Evolutionary conservation across 2,329 filamentous ascomycete species (phyloP).

Genomic region (Colletotrichum sp.): DNA sequence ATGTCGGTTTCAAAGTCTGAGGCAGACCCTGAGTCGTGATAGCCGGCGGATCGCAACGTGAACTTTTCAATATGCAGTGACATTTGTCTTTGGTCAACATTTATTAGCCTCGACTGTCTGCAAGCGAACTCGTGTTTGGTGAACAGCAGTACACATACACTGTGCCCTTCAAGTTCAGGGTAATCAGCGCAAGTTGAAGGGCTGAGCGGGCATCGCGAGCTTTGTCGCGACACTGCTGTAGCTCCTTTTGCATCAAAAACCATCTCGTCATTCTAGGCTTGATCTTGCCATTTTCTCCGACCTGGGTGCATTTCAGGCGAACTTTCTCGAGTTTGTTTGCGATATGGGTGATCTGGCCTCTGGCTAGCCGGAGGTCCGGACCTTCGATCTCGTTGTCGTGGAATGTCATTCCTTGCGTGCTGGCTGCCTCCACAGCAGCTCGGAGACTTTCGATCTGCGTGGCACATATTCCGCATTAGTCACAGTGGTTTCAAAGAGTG

Average conservation of each 20-base stretch:
- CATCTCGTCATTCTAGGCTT: not conserved
- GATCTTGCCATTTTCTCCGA: not conserved
- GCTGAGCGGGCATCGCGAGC: not conserved
- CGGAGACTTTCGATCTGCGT: not conserved
- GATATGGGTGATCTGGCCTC: not conserved
- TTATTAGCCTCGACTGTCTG: too few relatives aligned
- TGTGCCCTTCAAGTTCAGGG: not conserved
- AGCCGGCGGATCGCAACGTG: fast-evolving
- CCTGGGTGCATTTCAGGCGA: not conserved
- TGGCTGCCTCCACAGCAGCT: not conserved
- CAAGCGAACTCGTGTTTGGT: too few relatives aligned
- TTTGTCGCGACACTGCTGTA: not conserved
- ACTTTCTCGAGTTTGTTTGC: not conserved
- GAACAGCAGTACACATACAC: not conserved
- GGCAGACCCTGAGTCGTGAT: not conserved
- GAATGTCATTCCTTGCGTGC: not conserved
- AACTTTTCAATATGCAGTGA: not conserved
- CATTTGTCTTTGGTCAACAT: not conserved
- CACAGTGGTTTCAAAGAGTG: not conserved
- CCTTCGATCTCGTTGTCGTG: not conserved
- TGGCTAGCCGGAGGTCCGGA: not conserved
- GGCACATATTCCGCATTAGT: not conserved
- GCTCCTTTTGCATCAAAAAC: not conserved
- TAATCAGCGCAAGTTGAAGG: not conserved
- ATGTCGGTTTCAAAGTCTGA: too few relatives aligned